Evolutionary conservation across 2,329 filamentous ascomycete genomes (phyloP).

Genomic region (Chaetomiaceae sp.): DNA sequence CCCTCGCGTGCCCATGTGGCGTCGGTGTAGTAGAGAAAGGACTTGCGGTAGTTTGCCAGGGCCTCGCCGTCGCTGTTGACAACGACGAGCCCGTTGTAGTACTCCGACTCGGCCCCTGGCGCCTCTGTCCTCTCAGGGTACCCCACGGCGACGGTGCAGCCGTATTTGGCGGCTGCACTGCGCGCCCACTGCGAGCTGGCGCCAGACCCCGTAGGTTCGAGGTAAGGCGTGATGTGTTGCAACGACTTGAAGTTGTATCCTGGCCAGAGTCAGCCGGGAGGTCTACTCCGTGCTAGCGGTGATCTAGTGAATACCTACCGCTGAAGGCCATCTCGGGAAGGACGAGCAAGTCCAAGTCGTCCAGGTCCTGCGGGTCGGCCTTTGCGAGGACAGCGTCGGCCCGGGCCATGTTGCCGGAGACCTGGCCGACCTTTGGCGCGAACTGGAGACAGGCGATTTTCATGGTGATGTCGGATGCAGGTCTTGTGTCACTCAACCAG

Average conservation of each 20-base stretch:
- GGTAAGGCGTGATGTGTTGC: constrained; percentile 60
- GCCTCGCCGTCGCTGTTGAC: constrained; percentile 55
- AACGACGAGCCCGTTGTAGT: constrained; percentile 52
- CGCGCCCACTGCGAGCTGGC: constrained; percentile 68
- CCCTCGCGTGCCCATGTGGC: constrained; percentile 58
- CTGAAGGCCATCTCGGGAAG: constrained; percentile 74
- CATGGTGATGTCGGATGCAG: constrained; percentile 16
- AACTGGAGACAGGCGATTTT: constrained; percentile 62
- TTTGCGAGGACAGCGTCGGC: constrained; percentile 59
- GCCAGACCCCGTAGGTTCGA: constrained; percentile 63
- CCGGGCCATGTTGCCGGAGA: constrained; percentile 64
- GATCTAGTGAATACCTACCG: constrained; percentile 41
- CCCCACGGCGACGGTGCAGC: constrained; percentile 64
- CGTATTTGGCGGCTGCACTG: constrained; percentile 58
- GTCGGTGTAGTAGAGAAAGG: constrained; percentile 55
- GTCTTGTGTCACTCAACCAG: not conserved
- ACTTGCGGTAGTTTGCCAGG: constrained; percentile 57
- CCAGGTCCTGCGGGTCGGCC: constrained; percentile 49
- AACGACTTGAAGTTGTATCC: constrained; percentile 76
- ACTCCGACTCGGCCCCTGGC: constrained; percentile 41
- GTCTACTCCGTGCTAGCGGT: not conserved
- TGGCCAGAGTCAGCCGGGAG: constrained; percentile 24
- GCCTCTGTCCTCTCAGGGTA: constrained; percentile 66
- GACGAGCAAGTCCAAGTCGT: constrained; percentile 65
- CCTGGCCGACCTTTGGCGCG: constrained; percentile 64